phyloP scores from a whole-genome alignment of 139 green algal species.

The Coelastrella sp. region DNA sequence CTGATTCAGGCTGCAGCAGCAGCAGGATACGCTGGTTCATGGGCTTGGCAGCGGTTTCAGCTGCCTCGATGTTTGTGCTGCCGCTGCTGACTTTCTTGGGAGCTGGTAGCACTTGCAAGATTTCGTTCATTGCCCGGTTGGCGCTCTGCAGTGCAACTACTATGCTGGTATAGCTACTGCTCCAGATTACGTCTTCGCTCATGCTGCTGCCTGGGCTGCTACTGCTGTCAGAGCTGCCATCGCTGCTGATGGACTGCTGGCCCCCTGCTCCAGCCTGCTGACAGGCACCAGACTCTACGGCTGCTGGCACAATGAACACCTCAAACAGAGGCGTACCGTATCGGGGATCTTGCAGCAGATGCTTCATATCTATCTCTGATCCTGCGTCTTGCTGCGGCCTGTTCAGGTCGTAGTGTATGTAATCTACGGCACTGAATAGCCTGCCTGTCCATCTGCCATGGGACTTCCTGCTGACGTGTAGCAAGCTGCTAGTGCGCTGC shows the following conservation, averaged over 20 bases:
- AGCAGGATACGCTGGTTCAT: conserved; percentile 25
- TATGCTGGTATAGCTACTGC: conserved; percentile 3
- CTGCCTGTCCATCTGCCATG: not conserved
- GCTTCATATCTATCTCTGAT: conserved; percentile 15
- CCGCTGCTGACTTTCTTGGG: not conserved
- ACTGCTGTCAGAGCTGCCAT: not conserved
- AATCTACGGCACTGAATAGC: conserved; percentile 17
- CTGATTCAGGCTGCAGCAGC: not conserved
- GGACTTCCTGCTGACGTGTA: conserved; percentile 11
- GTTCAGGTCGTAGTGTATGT: conserved; percentile 13
- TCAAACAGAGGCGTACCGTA: conserved; percentile 33
- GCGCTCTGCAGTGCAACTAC: conserved; percentile 21
- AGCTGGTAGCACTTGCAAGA: not conserved
- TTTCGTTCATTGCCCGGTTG: conserved; percentile 32
- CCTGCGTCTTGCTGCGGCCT: not conserved
- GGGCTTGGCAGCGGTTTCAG: not conserved
- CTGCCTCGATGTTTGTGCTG: not conserved
- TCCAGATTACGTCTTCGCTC: not conserved
- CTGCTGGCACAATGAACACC: conserved; percentile 4
- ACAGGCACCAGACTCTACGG: not conserved
- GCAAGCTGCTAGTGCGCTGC: not conserved
- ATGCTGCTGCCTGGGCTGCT: not conserved
- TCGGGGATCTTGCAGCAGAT: conserved; percentile 4
- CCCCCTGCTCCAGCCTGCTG: not conserved
- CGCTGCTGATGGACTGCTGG: not conserved